Evolutionary conservation across 257 asterid species (phyloP), one percentile per base, ranked within the genome.

Genomic region (Verbascum thapsus): DNA sequence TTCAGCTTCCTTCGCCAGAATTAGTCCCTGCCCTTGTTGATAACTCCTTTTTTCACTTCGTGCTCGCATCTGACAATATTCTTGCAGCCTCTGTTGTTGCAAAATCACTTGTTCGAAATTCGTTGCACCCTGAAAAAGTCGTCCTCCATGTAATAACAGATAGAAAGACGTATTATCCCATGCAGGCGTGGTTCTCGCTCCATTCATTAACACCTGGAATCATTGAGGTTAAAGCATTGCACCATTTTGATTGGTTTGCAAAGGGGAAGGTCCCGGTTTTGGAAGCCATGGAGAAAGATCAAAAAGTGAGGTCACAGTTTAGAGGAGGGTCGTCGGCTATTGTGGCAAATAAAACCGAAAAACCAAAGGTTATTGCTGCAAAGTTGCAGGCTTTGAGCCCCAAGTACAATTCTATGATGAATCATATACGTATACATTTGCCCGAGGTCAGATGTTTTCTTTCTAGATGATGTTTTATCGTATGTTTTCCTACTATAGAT

Each of bases 211-310:
- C 82, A 49, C 99, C 95, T 2, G 95, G 96, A 30, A 74, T 89
- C 54, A 72, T 87, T 8, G 99, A 94, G 75, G 97, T 94, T 9
- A 94, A 94, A 74, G 92, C 85, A 12, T 49, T 90, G 84, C 95
- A 85, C 66, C 99, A 94, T 47, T 94, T 94, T 41, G 97, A 94
- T 63, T 94, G 99, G 99, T 83, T 92, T 32, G 63, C 95, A 5
- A 88, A 85, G 85, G 97, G 98, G 61, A 89, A 78, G 61, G 87
- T 92, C 61, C 97, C 98, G 0, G 97, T 92, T 15, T 68, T 92
- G 70, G 98, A 92, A 73, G 98, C 98, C 61, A 92, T 88, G 98
- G 98, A 92, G 78, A 92, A 92, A 68, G 98, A 92, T 61, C 95
- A 89, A 67, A 77, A 78, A 63, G 89, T 88, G 48, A 71, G 97